Evolutionary conservation across 108 stramenopile genomes (phyloP).

Genomic region (Conticribra guillardii): DNA sequence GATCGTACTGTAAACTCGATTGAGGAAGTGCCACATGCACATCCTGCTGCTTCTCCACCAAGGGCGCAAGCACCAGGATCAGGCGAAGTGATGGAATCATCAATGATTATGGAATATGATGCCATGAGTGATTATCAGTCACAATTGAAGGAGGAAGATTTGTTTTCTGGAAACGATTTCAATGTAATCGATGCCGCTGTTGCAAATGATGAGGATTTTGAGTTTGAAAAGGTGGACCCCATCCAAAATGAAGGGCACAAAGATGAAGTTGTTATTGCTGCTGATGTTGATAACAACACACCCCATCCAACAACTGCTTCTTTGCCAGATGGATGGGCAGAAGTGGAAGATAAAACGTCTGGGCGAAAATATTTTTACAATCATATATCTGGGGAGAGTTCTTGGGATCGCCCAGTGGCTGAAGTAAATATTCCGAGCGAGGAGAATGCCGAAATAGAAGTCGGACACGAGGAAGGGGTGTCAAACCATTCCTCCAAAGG

Average conservation of each 20-base stretch:
- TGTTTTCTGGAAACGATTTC: neutral
- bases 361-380: constrained; percentile 68
- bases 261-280: neutral
- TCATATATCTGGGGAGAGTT: constrained; percentile 51
- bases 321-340: constrained; percentile 67
- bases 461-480: neutral
- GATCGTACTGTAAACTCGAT: too few relatives aligned
- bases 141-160: constrained; percentile 30
- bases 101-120: too few relatives aligned
- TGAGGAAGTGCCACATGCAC: too few relatives aligned
- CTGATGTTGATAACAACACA: neutral
- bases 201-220: constrained; percentile 7
- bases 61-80: too few relatives aligned
- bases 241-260: neutral
- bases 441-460: neutral
- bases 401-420: constrained; percentile 54
- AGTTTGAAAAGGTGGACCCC: neutral
- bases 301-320: neutral
- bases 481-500: too few relatives aligned
- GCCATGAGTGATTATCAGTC: constrained; percentile 41
- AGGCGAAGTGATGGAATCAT: too few relatives aligned
- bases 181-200: neutral
- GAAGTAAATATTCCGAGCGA: neutral
- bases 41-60: too few relatives aligned
- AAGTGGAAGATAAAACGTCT: constrained; percentile 52